A percentile compares a stretch with the other conserved stretches of the same genome.
These are phyloP conservation scores for Golubevia pallescens DNA, from an alignment of 1,284 basidiomycete species.

Conservation along the genomic window DNA sequence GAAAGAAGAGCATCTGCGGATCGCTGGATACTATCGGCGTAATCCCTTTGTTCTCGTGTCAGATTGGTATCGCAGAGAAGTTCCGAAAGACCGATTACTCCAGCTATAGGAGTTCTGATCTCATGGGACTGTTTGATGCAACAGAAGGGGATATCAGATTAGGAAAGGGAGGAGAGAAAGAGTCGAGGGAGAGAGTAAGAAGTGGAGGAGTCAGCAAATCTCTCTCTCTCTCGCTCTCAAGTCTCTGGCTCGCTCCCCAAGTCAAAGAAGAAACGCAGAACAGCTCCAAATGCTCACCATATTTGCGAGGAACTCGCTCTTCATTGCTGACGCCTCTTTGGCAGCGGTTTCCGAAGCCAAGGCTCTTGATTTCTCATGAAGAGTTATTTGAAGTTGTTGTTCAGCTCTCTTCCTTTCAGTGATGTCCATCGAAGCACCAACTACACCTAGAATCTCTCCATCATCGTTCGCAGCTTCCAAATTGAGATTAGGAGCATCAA, in stretches of 20 bases:
- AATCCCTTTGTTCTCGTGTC: slow-evolving; percentile 47
- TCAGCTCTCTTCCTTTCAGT: slow-evolving; percentile 61
- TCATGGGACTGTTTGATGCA: too few species aligned
- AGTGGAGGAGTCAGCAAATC: too few species aligned
- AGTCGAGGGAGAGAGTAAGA: too few species aligned
- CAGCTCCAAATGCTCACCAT: slow-evolving; percentile 16
- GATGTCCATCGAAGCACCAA: slow-evolving; percentile 64
- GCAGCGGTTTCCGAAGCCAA: slow-evolving; percentile 64
- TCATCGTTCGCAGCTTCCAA: slow-evolving; percentile 12
- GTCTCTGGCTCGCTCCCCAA: slow-evolving; percentile 45
- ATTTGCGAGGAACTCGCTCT: slow-evolving; percentile 59
- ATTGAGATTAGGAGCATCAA: background rate
- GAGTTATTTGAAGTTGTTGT: slow-evolving; percentile 48
- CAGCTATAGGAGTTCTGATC: slow-evolving; percentile 60
- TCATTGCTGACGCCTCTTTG: slow-evolving; percentile 62
- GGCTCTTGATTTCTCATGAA: slow-evolving; percentile 56
- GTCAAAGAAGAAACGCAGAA: slow-evolving; percentile 38
- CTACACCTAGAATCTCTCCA: slow-evolving; percentile 54
- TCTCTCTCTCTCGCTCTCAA: slow-evolving; percentile 12
- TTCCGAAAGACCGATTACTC: slow-evolving; percentile 53
- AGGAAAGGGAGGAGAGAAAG: too few species aligned
- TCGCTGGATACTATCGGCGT: slow-evolving; percentile 58
- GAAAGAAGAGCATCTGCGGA: slow-evolving; percentile 54
- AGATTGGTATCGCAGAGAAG: slow-evolving; percentile 45
- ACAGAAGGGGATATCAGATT: too few species aligned